A percentile compares a stretch with the other conserved stretches of the same genome.
Evolutionary conservation across 805 yeast species (phyloP).

Genomic region (Hanseniaspora osmophila): DNA sequence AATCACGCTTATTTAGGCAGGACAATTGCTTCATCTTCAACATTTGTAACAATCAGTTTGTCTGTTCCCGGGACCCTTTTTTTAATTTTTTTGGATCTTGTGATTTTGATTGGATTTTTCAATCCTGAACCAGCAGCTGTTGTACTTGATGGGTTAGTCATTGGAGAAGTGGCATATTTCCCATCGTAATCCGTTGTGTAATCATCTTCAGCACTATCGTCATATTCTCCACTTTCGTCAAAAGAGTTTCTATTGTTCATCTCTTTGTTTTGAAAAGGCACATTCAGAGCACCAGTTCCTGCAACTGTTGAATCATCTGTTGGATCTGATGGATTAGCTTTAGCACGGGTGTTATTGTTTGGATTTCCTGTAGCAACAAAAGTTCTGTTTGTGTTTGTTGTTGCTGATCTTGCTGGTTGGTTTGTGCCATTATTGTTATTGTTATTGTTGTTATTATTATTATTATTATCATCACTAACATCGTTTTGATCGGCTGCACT

Average conservation of each 20-base stretch:
- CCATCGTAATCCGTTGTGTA: background rate
- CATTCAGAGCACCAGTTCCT: conserved; percentile 4
- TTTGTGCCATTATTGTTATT: background rate
- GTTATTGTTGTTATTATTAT: background rate
- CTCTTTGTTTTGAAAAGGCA: conserved; percentile 4
- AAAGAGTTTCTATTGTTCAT: background rate
- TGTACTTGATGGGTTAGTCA: background rate
- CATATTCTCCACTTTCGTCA: background rate
- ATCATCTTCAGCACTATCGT: background rate
- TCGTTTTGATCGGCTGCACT: background rate
- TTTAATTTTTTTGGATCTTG: background rate
- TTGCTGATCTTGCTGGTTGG: background rate
- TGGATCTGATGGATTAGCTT: background rate
- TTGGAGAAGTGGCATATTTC: no score
- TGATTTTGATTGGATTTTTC: background rate
- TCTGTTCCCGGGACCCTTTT: background rate
- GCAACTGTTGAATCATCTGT: background rate
- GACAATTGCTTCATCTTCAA: background rate
- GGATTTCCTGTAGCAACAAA: background rate
- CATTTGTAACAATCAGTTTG: background rate
- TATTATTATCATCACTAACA: background rate
- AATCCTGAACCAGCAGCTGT: background rate
- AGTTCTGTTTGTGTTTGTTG: background rate
- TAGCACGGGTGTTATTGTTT: background rate
- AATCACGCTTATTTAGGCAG: background rate